Evolutionary conservation across 345 rosid species (phyloP).

Genomic region (Geranium rotundifolium): DNA sequence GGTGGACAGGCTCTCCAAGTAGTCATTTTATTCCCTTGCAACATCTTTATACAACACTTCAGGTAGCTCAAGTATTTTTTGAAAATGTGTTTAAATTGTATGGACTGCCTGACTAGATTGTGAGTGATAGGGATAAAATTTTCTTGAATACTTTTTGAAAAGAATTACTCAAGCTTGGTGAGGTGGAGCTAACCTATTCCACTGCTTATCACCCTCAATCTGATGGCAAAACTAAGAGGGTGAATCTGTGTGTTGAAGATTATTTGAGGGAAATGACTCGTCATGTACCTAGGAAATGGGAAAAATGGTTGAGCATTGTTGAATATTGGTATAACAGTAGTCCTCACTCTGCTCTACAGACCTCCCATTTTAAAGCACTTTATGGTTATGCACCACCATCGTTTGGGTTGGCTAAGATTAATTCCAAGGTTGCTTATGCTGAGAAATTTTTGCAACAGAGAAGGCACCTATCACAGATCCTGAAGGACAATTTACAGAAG

Average conservation of each 20-base stretch:
- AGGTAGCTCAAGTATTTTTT: too few species aligned
- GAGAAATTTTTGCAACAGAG: too few species aligned
- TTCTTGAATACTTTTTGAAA: neutral
- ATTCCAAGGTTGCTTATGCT: too few species aligned
- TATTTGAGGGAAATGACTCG: neutral
- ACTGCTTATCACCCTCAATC: neutral
- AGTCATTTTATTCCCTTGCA: too few species aligned
- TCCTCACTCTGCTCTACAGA: neutral
- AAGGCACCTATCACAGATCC: too few species aligned
- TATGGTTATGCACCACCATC: neutral
- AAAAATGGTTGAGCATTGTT: neutral
- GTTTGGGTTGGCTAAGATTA: too few species aligned
- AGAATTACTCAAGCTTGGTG: neutral
- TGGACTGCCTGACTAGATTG: neutral
- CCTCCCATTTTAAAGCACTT: neutral
- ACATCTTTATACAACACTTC: too few species aligned
- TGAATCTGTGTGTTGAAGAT: neutral
- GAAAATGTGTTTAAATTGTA: too few species aligned
- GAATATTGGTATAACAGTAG: neutral
- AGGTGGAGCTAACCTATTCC: neutral
- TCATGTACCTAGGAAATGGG: neutral
- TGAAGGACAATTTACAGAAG: too few species aligned
- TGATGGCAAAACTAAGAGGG: neutral
- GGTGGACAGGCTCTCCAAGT: too few species aligned
- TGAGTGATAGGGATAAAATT: neutral